Conservation (phyloP, 176 grass and related monocot species). For the Bromus sterilis region DNA sequence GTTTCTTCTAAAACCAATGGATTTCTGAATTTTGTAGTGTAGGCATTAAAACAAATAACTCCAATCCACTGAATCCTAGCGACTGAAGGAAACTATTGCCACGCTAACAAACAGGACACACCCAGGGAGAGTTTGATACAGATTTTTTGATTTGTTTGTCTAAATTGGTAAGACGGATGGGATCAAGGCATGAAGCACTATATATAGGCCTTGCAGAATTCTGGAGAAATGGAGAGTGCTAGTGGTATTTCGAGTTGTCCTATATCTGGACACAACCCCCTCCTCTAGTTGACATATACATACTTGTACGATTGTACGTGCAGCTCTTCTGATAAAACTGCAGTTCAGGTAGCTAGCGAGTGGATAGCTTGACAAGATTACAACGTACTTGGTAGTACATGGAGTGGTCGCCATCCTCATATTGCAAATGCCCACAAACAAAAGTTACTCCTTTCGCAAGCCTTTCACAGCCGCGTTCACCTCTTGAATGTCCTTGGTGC, state of each 20-base stretch:
- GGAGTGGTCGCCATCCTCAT: background rate
- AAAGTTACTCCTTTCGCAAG: slow-evolving; percentile 5
- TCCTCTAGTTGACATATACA: background rate
- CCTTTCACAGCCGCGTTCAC: background rate
- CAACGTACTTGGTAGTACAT: background rate
- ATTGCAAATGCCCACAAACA: background rate
- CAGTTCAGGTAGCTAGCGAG: slow-evolving; percentile 9
- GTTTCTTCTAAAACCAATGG: too few species aligned
- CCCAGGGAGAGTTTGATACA: too few species aligned
- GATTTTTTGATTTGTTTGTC: too few species aligned
- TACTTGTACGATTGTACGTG: background rate
- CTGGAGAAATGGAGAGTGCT: background rate
- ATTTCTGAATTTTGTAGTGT: too few species aligned
- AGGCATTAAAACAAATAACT: too few species aligned
- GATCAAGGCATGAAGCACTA: background rate
- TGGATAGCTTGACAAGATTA: background rate
- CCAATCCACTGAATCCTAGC: too few species aligned
- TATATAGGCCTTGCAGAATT: background rate
- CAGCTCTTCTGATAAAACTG: background rate
- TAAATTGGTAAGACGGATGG: too few species aligned
- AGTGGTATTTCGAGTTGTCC: too few species aligned
- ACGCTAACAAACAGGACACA: too few species aligned
- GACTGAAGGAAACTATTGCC: too few species aligned
- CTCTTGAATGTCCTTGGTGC: slow-evolving; percentile 10
- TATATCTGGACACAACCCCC: too few species aligned